Evolutionary conservation across 495 filamentous ascomycete species (phyloP), one percentile per base, ranked within the genome.

Genomic region (Corynascus novoguineensis): DNA sequence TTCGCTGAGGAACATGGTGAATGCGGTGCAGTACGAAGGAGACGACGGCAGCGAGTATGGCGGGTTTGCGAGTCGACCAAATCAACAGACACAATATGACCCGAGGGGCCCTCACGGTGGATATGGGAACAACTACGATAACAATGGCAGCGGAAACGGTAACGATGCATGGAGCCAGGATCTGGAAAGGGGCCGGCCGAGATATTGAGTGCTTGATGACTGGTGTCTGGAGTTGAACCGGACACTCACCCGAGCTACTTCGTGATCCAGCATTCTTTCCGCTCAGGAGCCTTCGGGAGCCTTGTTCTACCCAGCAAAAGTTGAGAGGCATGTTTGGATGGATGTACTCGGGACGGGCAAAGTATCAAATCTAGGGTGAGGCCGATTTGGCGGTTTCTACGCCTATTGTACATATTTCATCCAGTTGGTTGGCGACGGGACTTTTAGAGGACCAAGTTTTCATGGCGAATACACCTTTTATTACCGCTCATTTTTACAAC

Each of bases 1-100:
- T 19, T 69, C 64, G 55, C 40, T 64, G 62, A 69, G 64, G 40
- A 67, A 58, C 27, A 50, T 61, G 59, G 51, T 41, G 8, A 50
- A 51, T 37, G 42, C 57, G 14, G 44, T 32, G 19, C 5, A 46
- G 4, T 55, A 51, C 11, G 46, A 34, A 41, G 17, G 11, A 4
- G 40, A 21, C 29, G 37, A 32, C 25, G 6, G 24, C 9, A 40
- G 53, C 24, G 51, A 46, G 8, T 44, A 50, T 3, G 27, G 24
- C 8, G 44, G 24, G 25, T 29, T 24, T 15, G 15, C 17, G 15
- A 8, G 12, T 6, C 37, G 31, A 31, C 19, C 48, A n/a, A 46
- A 38, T 14, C 38, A 22, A 22, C 7, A 3, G 17, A 22, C 28
- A 32, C 12, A 10, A 56, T 10, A 35, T 14, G 11, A 15, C 4